Conservation (phyloP, 495 filamentous ascomycete species). For the Penicillium atrosanguineum region DNA sequence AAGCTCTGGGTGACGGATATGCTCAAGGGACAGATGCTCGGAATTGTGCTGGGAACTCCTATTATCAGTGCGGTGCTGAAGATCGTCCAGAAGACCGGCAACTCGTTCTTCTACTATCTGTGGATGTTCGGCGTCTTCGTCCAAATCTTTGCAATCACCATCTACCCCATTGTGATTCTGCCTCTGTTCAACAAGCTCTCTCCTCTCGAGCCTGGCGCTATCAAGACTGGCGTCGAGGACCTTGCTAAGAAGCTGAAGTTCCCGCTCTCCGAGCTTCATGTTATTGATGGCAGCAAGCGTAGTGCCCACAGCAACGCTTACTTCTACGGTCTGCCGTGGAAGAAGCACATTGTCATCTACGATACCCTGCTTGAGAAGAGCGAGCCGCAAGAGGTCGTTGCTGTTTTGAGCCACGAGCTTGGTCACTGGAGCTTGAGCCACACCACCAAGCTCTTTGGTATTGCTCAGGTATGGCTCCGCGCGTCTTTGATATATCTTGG, state of each 20-base stretch:
- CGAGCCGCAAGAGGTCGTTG: slow-evolving; percentile 85
- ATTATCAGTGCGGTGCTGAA: slow-evolving; percentile 85
- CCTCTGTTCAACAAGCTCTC: slow-evolving; percentile 98
- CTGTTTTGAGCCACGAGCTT: slow-evolving; percentile 91
- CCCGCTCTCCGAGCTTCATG: slow-evolving; percentile 83
- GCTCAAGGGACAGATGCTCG: slow-evolving; percentile 84
- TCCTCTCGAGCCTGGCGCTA: slow-evolving; percentile 76
- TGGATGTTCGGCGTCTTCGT: slow-evolving; percentile 88
- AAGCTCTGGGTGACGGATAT: slow-evolving; percentile 87
- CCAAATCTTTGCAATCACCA: slow-evolving; percentile 89
- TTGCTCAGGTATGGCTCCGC: slow-evolving; percentile 68
- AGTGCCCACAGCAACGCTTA: slow-evolving; percentile 98
- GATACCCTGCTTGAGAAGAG: slow-evolving; percentile 97
- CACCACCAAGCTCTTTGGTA: slow-evolving; percentile 86
- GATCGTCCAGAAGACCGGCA: slow-evolving; percentile 89
- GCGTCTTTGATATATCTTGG: neutral
- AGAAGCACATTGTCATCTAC: slow-evolving; percentile 99
- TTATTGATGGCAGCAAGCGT: slow-evolving; percentile 97
- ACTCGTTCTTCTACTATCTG: slow-evolving; percentile 93
- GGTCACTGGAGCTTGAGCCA: slow-evolving; percentile 96
- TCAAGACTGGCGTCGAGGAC: slow-evolving; percentile 85
- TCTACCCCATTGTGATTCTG: slow-evolving; percentile 92
- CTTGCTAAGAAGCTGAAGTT: slow-evolving; percentile 85
- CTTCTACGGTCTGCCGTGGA: slow-evolving; percentile 97
- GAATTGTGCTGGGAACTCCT: slow-evolving; percentile 74